Evolutionary conservation across 1,284 basidiomycete genomes (phyloP), one percentile per base, ranked within the genome.

Genomic region (Vanrija sp.): DNA sequence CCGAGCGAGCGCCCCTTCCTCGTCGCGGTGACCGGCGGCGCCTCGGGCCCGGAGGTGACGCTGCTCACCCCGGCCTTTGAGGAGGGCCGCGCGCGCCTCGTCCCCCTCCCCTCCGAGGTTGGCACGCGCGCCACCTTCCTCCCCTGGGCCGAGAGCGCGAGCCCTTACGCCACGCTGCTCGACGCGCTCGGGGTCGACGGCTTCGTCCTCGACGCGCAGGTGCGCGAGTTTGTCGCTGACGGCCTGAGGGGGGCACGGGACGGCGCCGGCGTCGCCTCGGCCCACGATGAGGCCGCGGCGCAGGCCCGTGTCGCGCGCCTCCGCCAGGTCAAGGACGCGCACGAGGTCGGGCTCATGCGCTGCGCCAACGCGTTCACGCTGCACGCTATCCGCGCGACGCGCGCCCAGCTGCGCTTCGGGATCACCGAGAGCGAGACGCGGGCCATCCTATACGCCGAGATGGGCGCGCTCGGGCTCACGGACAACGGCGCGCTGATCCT

Each of bases 341-440:
- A 83, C 39, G 90, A 92, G 66, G 75, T 90, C 14, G 81, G 81
- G 9, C 79, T 92, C 47, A 69, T 92, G 69, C 83, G 81, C 63
- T 92, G 88, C 67, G 87, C 80, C 4, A 91, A 90, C 66, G 85
- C 89, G 87, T 84, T 82, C 16, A 90, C 88, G 0, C 65, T 92
- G 4, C 78, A 88, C 14, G 83, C 86, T 3, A 85, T 92, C 62
- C 81, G 87, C 19, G 79, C 80, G 4, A 85, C 87, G 2, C 81
- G 83, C 50, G 76, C 80, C 47, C 75, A 79, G 36, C 79, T 91
- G 73, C 78, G 79, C 53, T 76, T 89, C 47, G 88, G 89, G 18
- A 87, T 92, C 63, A 83, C 76, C 15, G 88, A 92, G 75, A 87
- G 86, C 10, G 77, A 84, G 63, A 86, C 84, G 7, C 73, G 78